Percentiles rank a stretch among this genome's conserved stretches.
Conservation (phyloP, 495 filamentous ascomycete genomes). For the Hypoxylon intermedium region DNA sequence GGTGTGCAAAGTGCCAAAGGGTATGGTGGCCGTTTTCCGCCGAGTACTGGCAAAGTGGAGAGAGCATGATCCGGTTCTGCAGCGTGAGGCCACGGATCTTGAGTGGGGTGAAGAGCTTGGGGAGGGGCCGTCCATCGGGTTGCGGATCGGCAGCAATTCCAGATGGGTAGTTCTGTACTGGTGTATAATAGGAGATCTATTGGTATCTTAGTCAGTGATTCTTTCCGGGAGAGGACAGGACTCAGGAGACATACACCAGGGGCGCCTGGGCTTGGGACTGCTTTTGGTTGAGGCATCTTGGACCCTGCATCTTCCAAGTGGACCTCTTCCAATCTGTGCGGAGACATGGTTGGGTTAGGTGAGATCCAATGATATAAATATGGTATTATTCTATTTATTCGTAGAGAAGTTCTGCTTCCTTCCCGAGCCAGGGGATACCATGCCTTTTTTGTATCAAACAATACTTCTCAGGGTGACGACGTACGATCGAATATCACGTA, state of each 20-base stretch:
- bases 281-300: background rate
- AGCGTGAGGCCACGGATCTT: slow-evolving; percentile 65
- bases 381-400: background rate
- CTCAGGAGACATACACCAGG: background rate
- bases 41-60: slow-evolving; percentile 74
- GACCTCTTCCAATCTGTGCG: background rate
- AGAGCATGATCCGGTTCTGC: slow-evolving; percentile 68
- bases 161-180: slow-evolving; percentile 66
- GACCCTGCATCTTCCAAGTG: background rate
- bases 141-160: slow-evolving; percentile 71
- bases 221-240: background rate
- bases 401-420: background rate
- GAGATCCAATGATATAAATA: background rate
- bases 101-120: slow-evolving; percentile 73
- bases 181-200: slow-evolving; percentile 69
- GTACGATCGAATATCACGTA: background rate
- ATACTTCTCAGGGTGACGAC: background rate
- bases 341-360: background rate
- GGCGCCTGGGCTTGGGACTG: background rate
- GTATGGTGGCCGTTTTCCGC: slow-evolving; percentile 69
- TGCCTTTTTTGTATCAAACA: background rate
- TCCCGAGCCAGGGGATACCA: background rate
- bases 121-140: slow-evolving; percentile 60
- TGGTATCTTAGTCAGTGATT: background rate
- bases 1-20: slow-evolving; percentile 65